Conservation (phyloP, 2,329 filamentous ascomycete genomes). For the Fonsecaea pedrosoi region DNA sequence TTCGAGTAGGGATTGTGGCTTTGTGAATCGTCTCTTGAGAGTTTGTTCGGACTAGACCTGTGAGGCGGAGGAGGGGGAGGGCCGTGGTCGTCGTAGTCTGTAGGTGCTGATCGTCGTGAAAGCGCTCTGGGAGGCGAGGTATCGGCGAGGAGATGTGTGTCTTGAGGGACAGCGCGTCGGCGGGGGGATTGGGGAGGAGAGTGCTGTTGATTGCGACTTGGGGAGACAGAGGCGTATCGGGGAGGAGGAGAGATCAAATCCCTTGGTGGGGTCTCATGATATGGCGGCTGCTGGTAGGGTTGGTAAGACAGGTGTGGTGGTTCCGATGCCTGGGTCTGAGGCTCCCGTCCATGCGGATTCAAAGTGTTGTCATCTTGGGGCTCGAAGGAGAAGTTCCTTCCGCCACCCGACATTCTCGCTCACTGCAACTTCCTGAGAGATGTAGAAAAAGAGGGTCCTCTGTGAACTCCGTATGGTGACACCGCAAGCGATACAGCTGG, state of each 20-base stretch:
- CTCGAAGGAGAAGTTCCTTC: slow-evolving; percentile 41
- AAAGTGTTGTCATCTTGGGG: slow-evolving; percentile 36
- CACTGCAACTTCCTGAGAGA: slow-evolving; percentile 22
- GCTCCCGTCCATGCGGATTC: slow-evolving; percentile 6
- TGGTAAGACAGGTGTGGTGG: slow-evolving; percentile 22
- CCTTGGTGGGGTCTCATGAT: slow-evolving; percentile 37
- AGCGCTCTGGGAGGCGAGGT: slow-evolving; percentile 30
- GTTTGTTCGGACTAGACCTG: slow-evolving; percentile 41
- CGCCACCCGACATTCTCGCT: slow-evolving; percentile 30
- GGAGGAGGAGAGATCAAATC: slow-evolving; percentile 41
- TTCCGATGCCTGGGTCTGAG: slow-evolving; percentile 22
- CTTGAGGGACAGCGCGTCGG: slow-evolving; percentile 27
- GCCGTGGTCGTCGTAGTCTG: slow-evolving; percentile 28
- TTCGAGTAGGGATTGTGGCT: slow-evolving; percentile 25
- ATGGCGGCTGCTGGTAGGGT: slow-evolving; percentile 28
- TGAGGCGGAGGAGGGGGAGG: slow-evolving; percentile 42
- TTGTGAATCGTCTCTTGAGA: slow-evolving; percentile 35
- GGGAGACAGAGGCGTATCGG: slow-evolving; percentile 34
- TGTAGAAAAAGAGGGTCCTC: background rate
- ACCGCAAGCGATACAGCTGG: background rate
- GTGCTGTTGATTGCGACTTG: slow-evolving; percentile 23
- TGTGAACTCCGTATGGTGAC: background rate
- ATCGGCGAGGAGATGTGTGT: slow-evolving; percentile 29
- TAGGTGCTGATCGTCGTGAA: slow-evolving; percentile 13
- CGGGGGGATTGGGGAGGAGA: slow-evolving; percentile 33